phyloP scores from a whole-genome alignment of 176 grass and related monocot genomes.

The Musa itinerans region DNA sequence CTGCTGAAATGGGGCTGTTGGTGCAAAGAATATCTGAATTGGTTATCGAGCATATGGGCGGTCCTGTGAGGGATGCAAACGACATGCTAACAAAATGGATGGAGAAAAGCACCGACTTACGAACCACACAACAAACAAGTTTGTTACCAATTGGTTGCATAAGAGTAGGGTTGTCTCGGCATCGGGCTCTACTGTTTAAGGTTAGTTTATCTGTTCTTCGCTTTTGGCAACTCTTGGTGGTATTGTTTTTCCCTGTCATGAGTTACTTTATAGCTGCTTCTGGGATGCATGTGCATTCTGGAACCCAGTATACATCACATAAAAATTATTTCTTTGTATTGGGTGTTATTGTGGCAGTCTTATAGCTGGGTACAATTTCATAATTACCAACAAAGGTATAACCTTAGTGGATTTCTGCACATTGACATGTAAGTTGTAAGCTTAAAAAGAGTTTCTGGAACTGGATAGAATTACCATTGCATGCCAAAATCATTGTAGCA shows the following conservation, averaged over 20 bases:
- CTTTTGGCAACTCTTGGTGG: neutral
- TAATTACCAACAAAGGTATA: no score
- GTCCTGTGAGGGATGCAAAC: slow-evolving; percentile 87
- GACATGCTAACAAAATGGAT: slow-evolving; percentile 75
- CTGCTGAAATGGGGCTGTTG: slow-evolving; percentile 49
- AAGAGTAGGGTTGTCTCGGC: slow-evolving; percentile 80
- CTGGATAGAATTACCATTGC: no score
- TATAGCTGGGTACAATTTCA: no score
- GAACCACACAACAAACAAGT: slow-evolving; percentile 83
- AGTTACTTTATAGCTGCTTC: no score
- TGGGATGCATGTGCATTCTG: no score
- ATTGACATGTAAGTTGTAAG: neutral
- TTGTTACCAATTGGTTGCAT: slow-evolving; percentile 94
- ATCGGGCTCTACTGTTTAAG: slow-evolving; percentile 95
- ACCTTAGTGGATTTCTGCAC: no score
- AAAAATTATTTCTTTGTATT: no score
- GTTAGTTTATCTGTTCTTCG: slow-evolving; percentile 24
- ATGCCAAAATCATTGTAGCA: neutral
- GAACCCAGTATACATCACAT: no score
- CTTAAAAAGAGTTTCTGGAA: neutral
- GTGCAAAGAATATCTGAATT: slow-evolving; percentile 97
- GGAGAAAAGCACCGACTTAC: slow-evolving; percentile 79
- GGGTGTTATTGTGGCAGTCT: neutral
- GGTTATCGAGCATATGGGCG: slow-evolving; percentile 87
- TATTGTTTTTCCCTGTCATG: neutral